Evolutionary conservation across 2,329 filamentous ascomycete species (phyloP), one percentile per base, ranked within the genome.

Genomic region (Neurospora crassa): DNA sequence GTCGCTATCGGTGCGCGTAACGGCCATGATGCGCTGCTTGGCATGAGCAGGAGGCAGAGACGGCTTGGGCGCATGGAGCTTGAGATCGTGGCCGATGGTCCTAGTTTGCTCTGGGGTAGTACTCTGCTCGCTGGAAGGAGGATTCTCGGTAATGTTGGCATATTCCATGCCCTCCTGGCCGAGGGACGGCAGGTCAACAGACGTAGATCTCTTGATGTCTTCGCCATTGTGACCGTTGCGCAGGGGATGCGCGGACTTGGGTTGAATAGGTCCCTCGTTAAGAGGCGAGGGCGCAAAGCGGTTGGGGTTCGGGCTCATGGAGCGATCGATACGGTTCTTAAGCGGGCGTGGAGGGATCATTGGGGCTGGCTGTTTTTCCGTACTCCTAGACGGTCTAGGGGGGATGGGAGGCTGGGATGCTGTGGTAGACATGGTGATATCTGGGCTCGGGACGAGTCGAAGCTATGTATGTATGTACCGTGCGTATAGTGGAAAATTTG

Each of bases 81-180:
- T 92, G 76, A 97, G 83, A 78, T 97, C 92, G 71, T 91, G 89
- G 75, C 88, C 91, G 71, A 97, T 85, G 76, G 90, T 93, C 77
- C 92, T 89, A 24, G 91, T 94, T 80, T 96, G 91, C 77, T 91
- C 87, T 11, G 91, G 89, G 5, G 87, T 86, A 42, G 81, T 79
- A 72, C 74, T 79, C 75, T 73, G 71, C 73, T 79, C 78, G 78
- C 86, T 82, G 75, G 83, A 78, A 45, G 80, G 78, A 76, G 78
- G 82, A 73, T 86, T 85, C n/a, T 84, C 83, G 42, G 84, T 77
- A 42, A 86, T 79, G 29, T 80, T 91, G 69, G 89, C 92, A 82
- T 97, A 97, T 82, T 97, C 95, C 75, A 86, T 89, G 74, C 95
- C 95, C 82, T 97, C 95, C 79, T 97, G 90, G 71, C 95, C 95